phyloP scores from a whole-genome alignment of 1,284 basidiomycete genomes.

The Ganoderma resinaceum region DNA sequence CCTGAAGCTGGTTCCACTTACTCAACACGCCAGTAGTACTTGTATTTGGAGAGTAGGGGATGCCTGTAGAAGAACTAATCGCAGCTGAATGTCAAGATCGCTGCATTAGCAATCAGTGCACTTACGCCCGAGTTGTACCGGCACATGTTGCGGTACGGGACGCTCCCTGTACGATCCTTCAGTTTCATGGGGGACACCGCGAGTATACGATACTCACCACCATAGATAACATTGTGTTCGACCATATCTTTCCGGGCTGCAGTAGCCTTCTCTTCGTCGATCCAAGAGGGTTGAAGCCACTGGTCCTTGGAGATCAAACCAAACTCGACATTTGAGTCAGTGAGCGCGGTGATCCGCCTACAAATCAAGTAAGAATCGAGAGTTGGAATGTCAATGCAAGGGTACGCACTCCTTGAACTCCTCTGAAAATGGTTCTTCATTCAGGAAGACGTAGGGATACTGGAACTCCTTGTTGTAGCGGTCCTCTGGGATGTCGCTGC shows the following conservation, averaged over 20 bases:
- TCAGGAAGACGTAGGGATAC: constrained; percentile 90
- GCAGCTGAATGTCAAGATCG: constrained; percentile 11
- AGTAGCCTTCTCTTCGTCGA: constrained; percentile 80
- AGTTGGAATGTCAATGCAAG: neutral
- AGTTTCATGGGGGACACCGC: constrained; percentile 6
- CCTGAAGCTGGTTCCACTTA: constrained; percentile 37
- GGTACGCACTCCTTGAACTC: constrained; percentile 72
- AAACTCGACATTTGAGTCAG: constrained; percentile 75
- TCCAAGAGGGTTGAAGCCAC: constrained; percentile 89
- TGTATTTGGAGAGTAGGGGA: constrained; percentile 80
- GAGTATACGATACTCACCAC: constrained; percentile 54
- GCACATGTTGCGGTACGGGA: constrained; percentile 91
- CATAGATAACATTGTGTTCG: constrained; percentile 87
- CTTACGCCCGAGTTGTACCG: constrained; percentile 92
- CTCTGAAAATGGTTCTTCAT: constrained; percentile 81
- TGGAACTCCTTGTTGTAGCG: constrained; percentile 86
- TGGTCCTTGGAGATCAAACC: constrained; percentile 84
- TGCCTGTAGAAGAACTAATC: constrained; percentile 86
- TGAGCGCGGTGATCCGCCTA: constrained; percentile 73
- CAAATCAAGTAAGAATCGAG: neutral
- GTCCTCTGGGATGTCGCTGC: constrained; percentile 57
- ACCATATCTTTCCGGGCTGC: constrained; percentile 81
- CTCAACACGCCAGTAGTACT: constrained; percentile 93
- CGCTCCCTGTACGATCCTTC: constrained; percentile 53
- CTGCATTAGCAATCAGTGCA: constrained; percentile 17